Evolutionary conservation across 345 rosid genomes (phyloP).

Genomic region (Rubroshorea leprosula): DNA sequence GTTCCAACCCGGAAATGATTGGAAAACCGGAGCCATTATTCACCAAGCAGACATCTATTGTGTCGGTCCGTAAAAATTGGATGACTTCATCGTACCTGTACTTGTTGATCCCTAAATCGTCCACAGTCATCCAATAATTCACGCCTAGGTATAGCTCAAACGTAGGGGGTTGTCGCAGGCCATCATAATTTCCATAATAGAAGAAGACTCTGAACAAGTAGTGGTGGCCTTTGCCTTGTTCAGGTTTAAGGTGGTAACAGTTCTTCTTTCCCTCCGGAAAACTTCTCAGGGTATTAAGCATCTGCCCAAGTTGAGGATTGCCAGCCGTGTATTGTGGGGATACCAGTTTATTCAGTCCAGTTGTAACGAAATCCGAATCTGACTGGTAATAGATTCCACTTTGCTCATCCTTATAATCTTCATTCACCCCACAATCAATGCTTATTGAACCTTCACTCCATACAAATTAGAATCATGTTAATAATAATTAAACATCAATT

Average conservation of each 20-base stretch:
- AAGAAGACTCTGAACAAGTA: conserved; percentile 16
- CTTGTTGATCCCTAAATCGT: too few relatives aligned
- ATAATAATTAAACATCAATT: too few relatives aligned
- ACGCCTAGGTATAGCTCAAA: conserved; percentile 24
- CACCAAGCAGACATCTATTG: conserved; percentile 14
- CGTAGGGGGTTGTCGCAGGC: background rate
- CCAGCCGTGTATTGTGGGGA: background rate
- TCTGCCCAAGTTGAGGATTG: background rate
- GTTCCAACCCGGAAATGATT: too few relatives aligned
- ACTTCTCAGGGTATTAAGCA: conserved; percentile 4
- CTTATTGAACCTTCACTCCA: conserved; percentile 22
- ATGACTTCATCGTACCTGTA: background rate
- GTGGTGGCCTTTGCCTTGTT: conserved; percentile 10
- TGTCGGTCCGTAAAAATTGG: conserved; percentile 3
- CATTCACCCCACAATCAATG: conserved; percentile 17
- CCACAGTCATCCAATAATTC: conserved; percentile 10
- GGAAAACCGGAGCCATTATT: too few relatives aligned
- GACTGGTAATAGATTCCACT: background rate
- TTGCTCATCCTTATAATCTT: background rate
- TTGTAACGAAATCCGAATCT: conserved; percentile 10
- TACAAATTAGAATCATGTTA: too few relatives aligned
- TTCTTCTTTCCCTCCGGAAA: conserved; percentile 19
- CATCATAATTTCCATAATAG: conserved; percentile 22
- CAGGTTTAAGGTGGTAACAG: conserved; percentile 19
- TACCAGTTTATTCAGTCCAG: conserved; percentile 2